These are phyloP conservation scores for Fusarium bactridioides DNA, from an alignment of 2,329 filamentous ascomycete species.

Conservation along the genomic window DNA sequence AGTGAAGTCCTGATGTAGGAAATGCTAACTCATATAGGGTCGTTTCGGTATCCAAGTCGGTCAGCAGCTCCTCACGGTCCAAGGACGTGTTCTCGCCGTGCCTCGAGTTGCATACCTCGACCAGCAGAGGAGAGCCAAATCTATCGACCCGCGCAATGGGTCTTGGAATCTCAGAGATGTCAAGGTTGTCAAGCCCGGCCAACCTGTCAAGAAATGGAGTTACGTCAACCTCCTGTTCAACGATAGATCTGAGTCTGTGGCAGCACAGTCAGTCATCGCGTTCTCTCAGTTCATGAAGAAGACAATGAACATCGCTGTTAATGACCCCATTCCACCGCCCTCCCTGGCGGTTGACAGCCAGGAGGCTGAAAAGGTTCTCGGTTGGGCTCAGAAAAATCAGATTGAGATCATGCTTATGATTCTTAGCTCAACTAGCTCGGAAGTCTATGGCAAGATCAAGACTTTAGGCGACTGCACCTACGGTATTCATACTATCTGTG, in stretches of 20 bases:
- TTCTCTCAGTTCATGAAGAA: constrained; percentile 50
- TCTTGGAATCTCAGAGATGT: constrained; percentile 74
- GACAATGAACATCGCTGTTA: constrained; percentile 52
- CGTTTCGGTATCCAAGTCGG: constrained; percentile 71
- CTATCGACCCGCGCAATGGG: constrained; percentile 56
- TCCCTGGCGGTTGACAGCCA: constrained; percentile 2
- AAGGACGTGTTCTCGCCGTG: constrained; percentile 70
- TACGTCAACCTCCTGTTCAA: constrained; percentile 52
- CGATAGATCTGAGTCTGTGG: constrained; percentile 11
- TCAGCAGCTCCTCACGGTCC: constrained; percentile 72
- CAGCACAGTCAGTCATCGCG: constrained; percentile 33
- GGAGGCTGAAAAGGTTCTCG: constrained; percentile 45
- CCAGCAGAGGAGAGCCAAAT: constrained; percentile 28
- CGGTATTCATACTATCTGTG: constrained; percentile 75
- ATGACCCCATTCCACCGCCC: constrained; percentile 14
- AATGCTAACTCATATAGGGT: constrained; percentile 23
- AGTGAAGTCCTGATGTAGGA: background rate
- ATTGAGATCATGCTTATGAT: constrained; percentile 67
- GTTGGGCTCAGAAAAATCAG: constrained; percentile 39
- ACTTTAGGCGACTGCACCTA: constrained; percentile 69
- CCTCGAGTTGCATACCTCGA: constrained; percentile 68
- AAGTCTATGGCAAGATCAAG: constrained; percentile 73
- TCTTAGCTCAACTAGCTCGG: constrained; percentile 59
- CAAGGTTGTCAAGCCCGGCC: constrained; percentile 62
- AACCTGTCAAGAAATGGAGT: constrained; percentile 58